Conservation (phyloP, 495 filamentous ascomycete species). For the Elasticomyces elasticus region DNA sequence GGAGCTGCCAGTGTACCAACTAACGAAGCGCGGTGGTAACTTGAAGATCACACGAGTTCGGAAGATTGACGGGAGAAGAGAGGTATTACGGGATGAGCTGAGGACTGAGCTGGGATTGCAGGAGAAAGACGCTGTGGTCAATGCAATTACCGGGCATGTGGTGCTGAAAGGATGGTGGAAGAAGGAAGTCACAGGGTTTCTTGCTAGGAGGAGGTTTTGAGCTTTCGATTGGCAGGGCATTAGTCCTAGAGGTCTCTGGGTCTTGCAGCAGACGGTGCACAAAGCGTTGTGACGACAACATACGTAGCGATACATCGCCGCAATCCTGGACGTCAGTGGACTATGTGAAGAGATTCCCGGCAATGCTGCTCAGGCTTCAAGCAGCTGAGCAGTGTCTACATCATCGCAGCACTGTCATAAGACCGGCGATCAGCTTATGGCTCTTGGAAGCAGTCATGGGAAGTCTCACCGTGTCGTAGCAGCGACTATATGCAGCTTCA, state of each 20-base stretch:
- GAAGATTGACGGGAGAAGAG: slow-evolving; percentile 57
- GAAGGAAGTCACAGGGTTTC: slow-evolving; percentile 17
- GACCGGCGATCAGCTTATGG: too few relatives aligned
- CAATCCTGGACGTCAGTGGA: too few relatives aligned
- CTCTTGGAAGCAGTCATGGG: too few relatives aligned
- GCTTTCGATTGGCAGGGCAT: neutral
- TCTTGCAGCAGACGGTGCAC: too few relatives aligned
- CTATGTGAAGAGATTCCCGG: too few relatives aligned
- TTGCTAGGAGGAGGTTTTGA: slow-evolving; percentile 24
- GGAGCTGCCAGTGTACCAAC: slow-evolving; percentile 70
- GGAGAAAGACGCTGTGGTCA: slow-evolving; percentile 29
- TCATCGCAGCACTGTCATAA: too few relatives aligned
- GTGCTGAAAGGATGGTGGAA: slow-evolving; percentile 25
- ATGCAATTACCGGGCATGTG: slow-evolving; percentile 32
- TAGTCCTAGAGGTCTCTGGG: neutral
- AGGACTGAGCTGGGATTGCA: slow-evolving; percentile 25
- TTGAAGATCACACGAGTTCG: slow-evolving; percentile 63
- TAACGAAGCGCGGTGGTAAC: slow-evolving; percentile 66
- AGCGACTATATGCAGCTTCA: too few relatives aligned
- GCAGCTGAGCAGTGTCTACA: too few relatives aligned
- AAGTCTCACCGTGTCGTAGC: too few relatives aligned
- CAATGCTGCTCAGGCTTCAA: too few relatives aligned
- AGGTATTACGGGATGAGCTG: slow-evolving; percentile 31
- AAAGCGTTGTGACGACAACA: too few relatives aligned
- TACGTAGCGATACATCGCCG: too few relatives aligned